Conservation (phyloP, 2,329 filamentous ascomycete genomes). For the Domatiomyces catenatus region DNA sequence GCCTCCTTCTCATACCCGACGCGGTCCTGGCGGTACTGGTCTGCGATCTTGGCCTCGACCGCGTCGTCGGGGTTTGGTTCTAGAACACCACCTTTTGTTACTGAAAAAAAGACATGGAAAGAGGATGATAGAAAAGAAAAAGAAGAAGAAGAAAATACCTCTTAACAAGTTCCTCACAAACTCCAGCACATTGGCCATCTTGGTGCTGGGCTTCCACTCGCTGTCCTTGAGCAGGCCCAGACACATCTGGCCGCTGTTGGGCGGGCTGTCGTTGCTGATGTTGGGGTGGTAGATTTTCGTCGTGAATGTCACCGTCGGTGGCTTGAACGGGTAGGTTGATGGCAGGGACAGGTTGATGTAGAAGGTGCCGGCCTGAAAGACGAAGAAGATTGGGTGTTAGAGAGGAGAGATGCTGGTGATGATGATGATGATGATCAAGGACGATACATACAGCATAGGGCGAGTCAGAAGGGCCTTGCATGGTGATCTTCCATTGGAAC, state of each 20-base stretch:
- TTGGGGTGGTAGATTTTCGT: constrained; percentile 96
- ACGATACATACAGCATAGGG: constrained; percentile 51
- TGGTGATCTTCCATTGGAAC: constrained; percentile 51
- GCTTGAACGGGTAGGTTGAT: constrained; percentile 76
- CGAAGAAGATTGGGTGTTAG: not conserved
- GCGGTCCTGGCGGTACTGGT: constrained; percentile 59
- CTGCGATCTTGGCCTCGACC: constrained; percentile 71
- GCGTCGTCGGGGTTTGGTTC: constrained; percentile 83
- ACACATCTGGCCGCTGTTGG: constrained; percentile 63
- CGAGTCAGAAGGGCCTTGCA: constrained; percentile 51
- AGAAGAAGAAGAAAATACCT: constrained; percentile 8
- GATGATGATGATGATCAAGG: too few relatives aligned
- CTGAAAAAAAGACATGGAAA: not conserved
- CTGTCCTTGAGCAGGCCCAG: constrained; percentile 68
- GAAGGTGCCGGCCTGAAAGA: constrained; percentile 52
- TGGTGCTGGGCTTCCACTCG: constrained; percentile 81
- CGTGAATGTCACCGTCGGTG: constrained; percentile 60
- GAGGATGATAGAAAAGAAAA: not conserved
- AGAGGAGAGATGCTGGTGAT: not conserved
- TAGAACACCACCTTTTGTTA: not conserved
- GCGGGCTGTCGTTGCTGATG: constrained; percentile 31
- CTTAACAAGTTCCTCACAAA: constrained; percentile 57
- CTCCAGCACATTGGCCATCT: constrained; percentile 59
- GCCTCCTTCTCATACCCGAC: constrained; percentile 60
- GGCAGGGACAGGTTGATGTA: constrained; percentile 58